Base-by-base conservation (phyloP, 176 grass and related monocot genomes). In the Elaeis guineensis region DNA sequence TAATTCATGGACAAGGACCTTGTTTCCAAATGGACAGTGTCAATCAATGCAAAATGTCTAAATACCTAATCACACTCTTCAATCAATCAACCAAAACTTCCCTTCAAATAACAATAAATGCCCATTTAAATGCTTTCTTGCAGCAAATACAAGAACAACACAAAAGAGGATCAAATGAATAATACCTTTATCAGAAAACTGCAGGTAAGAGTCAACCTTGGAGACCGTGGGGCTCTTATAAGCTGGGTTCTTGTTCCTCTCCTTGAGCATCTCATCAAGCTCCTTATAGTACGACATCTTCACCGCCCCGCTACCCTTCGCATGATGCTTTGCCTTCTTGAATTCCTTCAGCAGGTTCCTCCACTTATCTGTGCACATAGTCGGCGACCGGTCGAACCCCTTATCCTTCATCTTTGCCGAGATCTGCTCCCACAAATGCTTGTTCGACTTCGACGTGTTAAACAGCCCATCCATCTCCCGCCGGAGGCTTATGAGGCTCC, bases 351-450 rank as follows among this genome's bases (percentile, higher is more conserved):
- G 81, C 6, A 98, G 67, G 75, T 92, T 98, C 52, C 93, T 65
- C 93, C 93, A 98, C 71, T 98, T 98, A 78, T 89, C 88, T 2
- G 88, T 98, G 76, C 93, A 98, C 88, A 98, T 98, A 82, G 84
- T 89, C 54, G 88, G 84, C 65, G 93, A 98, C 21, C 93, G 84
- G 29, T 98, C 87, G 63, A 81, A 98, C 29, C 88, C 93, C 52
- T 98, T 86, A 50, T 89, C 84, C 17, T 81, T 78, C 93, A 98
- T 89, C 81, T 82, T 90, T 29, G 79, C 32, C 39, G 93, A 98
- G 61, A 98, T 98, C 75, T 86, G 75, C 70, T 92, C 93, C 93
- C 93, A 98, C 65, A 98, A 80, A 69, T 98, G 93, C 78, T 80
- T 92, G 77, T 98, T 98, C 76, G 93, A 98, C 72, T 98, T 98